These are phyloP conservation scores for Geotrichum histeridarum DNA, from an alignment of 1,139 yeast genomes.

Conservation along the genomic window DNA sequence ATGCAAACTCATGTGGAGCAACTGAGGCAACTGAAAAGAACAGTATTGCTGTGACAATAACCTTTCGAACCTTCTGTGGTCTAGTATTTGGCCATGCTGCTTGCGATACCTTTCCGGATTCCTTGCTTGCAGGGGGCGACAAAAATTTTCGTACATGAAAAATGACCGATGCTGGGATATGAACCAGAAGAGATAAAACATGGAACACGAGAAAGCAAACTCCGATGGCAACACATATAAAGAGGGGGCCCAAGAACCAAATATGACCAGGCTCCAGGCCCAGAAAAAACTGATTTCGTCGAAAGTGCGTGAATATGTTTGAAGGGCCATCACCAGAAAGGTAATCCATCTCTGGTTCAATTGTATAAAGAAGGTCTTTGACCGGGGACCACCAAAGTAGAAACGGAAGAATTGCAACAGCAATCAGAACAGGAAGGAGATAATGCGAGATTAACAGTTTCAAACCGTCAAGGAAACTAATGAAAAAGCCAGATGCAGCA, in stretches of 20 bases:
- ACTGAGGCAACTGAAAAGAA: slow-evolving; percentile 49
- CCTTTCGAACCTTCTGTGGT: not conserved
- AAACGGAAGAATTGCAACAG: slow-evolving; percentile 42
- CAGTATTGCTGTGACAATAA: slow-evolving; percentile 40
- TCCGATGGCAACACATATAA: slow-evolving; percentile 50
- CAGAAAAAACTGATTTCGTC: slow-evolving; percentile 47
- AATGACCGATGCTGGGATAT: not conserved
- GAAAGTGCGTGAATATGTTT: slow-evolving; percentile 30
- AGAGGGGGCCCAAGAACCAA: slow-evolving; percentile 56
- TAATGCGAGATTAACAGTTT: slow-evolving; percentile 33
- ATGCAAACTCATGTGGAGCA: slow-evolving; percentile 78
- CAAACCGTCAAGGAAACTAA: slow-evolving; percentile 50
- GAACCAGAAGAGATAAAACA: slow-evolving; percentile 19
- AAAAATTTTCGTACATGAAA: too few species aligned
- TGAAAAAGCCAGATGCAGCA: slow-evolving; percentile 40
- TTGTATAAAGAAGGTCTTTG: slow-evolving; percentile 30
- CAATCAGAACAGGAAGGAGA: slow-evolving; percentile 27
- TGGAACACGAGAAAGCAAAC: slow-evolving; percentile 40
- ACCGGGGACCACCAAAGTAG: slow-evolving; percentile 23
- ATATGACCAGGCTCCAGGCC: slow-evolving; percentile 60
- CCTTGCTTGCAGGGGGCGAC: not conserved
- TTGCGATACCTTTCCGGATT: slow-evolving; percentile 30
- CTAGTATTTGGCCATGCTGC: not conserved
- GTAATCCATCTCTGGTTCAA: slow-evolving; percentile 35
- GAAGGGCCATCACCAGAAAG: slow-evolving; percentile 27